A percentile compares a stretch with the other conserved stretches of the same genome.
phyloP scores from a whole-genome alignment of 2,329 filamentous ascomycete genomes.

The Sarocladiaceae sp. region DNA sequence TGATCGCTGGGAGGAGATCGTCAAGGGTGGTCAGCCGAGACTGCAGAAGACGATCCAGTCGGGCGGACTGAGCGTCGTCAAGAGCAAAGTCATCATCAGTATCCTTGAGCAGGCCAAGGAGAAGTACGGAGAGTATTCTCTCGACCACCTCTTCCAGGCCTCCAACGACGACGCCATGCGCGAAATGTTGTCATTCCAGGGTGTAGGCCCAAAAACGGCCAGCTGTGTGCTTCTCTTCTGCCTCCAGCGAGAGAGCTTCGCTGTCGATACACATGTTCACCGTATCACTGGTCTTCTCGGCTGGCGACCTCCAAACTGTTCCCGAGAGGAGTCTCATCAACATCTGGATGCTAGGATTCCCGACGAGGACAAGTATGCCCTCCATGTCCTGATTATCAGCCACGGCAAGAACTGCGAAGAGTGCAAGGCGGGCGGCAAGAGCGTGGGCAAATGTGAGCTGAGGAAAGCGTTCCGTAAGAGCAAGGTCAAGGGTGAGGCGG shows the following conservation, averaged over 20 bases:
- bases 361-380: constrained; percentile 40
- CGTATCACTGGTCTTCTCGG: constrained; percentile 41
- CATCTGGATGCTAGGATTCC: constrained; percentile 43
- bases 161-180: constrained; percentile 41
- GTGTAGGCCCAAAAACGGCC: constrained; percentile 49
- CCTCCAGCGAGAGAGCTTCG: constrained; percentile 39
- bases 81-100: constrained; percentile 64
- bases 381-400: constrained; percentile 42
- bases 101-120: constrained; percentile 55
- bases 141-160: constrained; percentile 40
- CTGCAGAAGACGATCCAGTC: constrained; percentile 57
- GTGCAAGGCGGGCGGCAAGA: constrained; percentile 38
- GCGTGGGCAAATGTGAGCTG: constrained; percentile 31
- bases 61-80: constrained; percentile 66
- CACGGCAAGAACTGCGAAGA: constrained; percentile 40
- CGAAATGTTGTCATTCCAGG: constrained; percentile 42
- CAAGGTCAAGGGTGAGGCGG: constrained; percentile 16
- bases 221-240: constrained; percentile 48
- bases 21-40: constrained; percentile 29
- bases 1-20: constrained; percentile 37
- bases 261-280: constrained; percentile 48
- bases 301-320: constrained; percentile 37
- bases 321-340: constrained; percentile 39
- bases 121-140: constrained; percentile 34
- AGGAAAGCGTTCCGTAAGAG: constrained; percentile 30